These are phyloP conservation scores for Pharus latifolius DNA, from an alignment of 176 grass and related monocot species.

Conservation along the genomic window DNA sequence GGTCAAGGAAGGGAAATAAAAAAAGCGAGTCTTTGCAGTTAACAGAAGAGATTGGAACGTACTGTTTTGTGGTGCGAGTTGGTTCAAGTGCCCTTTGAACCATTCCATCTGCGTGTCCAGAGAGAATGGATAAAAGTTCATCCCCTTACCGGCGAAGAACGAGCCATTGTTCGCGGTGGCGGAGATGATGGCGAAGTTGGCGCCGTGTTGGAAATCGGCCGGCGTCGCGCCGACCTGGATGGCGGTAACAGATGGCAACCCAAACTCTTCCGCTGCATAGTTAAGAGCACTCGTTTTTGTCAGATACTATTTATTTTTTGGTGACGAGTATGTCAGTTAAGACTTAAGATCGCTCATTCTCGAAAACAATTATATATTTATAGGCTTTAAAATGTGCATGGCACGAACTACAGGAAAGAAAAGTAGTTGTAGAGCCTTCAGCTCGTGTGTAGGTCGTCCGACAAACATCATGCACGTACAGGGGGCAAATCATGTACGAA, in stretches of 20 bases:
- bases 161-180: slow-evolving; percentile 39
- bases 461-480: neutral
- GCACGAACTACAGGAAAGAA: neutral
- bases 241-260: slow-evolving; percentile 30
- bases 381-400: neutral
- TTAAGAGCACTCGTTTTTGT: too few relatives aligned
- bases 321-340: neutral
- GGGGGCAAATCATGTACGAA: neutral
- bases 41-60: neutral
- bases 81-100: slow-evolving; percentile 22
- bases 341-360: too few relatives aligned
- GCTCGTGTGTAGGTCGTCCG: neutral
- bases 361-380: too few relatives aligned
- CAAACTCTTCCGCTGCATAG: slow-evolving; percentile 50
- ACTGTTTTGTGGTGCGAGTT: neutral
- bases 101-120: slow-evolving; percentile 41
- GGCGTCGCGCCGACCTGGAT: slow-evolving; percentile 9
- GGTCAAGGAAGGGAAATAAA: neutral
- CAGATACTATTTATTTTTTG: neutral
- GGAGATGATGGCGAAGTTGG: slow-evolving; percentile 59
- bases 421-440: neutral
- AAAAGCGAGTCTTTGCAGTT: neutral
- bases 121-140: slow-evolving; percentile 6
- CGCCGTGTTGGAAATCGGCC: slow-evolving; percentile 30
- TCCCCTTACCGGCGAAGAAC: slow-evolving; percentile 40